A percentile compares a stretch with the other conserved stretches of the same genome.
Conservation (phyloP, 129 eudicot genomes). For the Escallonia rubra region DNA sequence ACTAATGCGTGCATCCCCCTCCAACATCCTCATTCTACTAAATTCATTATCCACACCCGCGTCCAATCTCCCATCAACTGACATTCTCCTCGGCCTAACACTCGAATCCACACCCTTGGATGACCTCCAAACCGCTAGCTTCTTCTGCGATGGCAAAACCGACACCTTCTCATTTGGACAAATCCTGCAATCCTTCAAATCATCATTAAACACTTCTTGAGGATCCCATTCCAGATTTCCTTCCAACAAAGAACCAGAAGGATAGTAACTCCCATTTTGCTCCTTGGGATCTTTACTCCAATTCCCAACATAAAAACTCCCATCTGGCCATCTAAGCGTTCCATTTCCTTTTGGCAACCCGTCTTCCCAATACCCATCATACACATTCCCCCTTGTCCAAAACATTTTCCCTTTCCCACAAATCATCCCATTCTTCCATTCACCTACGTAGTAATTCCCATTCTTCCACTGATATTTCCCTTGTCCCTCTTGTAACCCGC, state of each 20-base stretch:
- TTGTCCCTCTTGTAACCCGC: conserved; percentile 55
- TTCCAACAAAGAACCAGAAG: conserved; percentile 34
- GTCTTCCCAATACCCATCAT: conserved; percentile 63
- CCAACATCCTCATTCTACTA: conserved; percentile 38
- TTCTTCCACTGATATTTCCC: conserved; percentile 59
- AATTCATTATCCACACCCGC: conserved; percentile 48
- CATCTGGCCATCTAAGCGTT: conserved; percentile 39
- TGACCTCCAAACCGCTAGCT: conserved; percentile 79
- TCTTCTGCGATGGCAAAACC: conserved; percentile 82
- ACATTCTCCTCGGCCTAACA: conserved; percentile 66
- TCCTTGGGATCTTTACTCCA: conserved; percentile 54
- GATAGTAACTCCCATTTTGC: conserved; percentile 43
- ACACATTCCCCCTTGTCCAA: conserved; percentile 51
- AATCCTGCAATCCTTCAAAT: conserved; percentile 46
- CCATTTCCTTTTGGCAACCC: conserved; percentile 61
- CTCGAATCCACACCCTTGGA: conserved; percentile 38
- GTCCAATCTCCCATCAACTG: conserved; percentile 74
- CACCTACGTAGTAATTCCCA: conserved; percentile 51
- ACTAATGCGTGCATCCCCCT: conserved; percentile 6
- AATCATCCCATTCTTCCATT: conserved; percentile 54
- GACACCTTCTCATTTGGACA: conserved; percentile 62
- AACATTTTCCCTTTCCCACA: conserved; percentile 42
- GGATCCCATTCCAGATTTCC: conserved; percentile 57
- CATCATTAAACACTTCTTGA: conserved; percentile 42
- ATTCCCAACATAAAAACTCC: conserved; percentile 57